A percentile compares a stretch with the other conserved stretches of the same genome.
phyloP scores from a whole-genome alignment of 2,329 filamentous ascomycete species.

The Paecilomyces formosus region DNA sequence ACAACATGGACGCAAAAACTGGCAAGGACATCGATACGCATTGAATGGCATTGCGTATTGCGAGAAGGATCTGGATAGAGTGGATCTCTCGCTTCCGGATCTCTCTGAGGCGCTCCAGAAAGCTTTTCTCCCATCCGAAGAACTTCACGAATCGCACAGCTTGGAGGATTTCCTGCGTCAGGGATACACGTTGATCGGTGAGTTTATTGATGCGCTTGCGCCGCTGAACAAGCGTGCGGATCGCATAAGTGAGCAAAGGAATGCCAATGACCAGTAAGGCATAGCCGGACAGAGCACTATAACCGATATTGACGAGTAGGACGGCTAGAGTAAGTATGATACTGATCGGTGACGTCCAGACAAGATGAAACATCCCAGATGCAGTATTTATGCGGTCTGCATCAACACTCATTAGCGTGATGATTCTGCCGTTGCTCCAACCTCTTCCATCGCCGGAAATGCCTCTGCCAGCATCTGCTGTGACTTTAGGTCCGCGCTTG shows the following conservation, averaged over 20 bases:
- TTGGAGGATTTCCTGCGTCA: constrained; percentile 87
- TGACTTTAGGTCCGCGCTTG: constrained; percentile 22
- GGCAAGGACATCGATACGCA: constrained; percentile 76
- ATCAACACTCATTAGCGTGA: constrained; percentile 92
- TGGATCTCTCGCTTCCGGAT: constrained; percentile 71
- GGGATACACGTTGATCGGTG: constrained; percentile 81
- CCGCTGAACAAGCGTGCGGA: constrained; percentile 67
- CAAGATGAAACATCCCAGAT: constrained; percentile 79
- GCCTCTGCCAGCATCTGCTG: constrained; percentile 37
- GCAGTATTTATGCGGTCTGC: constrained; percentile 89
- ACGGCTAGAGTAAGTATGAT: constrained; percentile 72
- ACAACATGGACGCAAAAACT: constrained; percentile 89
- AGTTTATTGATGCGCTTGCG: constrained; percentile 82
- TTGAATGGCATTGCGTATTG: constrained; percentile 78
- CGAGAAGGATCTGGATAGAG: constrained; percentile 75
- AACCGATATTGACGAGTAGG: constrained; percentile 77
- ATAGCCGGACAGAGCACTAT: constrained; percentile 84
- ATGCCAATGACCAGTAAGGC: constrained; percentile 71
- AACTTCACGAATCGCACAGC: constrained; percentile 93
- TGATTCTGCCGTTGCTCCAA: constrained; percentile 87
- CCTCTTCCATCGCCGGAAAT: constrained; percentile 65
- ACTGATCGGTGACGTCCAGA: constrained; percentile 78
- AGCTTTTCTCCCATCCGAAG: constrained; percentile 90
- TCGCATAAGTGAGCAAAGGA: constrained; percentile 68
- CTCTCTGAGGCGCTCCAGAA: constrained; percentile 65